Percentiles rank a stretch among this genome's conserved stretches.
Conservation (phyloP, 768 basidiomycete species). For the Leucosporidium scottii region DNA sequence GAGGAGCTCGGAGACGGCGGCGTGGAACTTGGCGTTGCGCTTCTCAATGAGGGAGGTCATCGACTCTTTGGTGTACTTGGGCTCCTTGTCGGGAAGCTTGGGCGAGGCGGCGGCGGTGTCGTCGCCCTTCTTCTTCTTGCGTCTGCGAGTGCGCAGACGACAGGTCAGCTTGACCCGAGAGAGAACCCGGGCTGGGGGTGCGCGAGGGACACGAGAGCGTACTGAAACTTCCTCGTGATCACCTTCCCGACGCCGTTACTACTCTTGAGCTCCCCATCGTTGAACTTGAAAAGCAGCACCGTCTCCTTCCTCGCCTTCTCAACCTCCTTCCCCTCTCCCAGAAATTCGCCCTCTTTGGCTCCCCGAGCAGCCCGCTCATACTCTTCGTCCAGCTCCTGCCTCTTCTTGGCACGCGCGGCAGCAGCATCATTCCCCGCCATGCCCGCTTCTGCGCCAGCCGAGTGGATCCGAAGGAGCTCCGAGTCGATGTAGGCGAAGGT, state of each 20-base stretch:
- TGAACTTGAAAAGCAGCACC: conserved; percentile 52
- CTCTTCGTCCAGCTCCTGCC: conserved; percentile 45
- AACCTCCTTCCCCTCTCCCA: conserved; percentile 12
- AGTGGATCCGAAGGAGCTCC: conserved; percentile 55
- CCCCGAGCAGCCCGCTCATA: conserved; percentile 39
- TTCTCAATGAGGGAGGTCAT: conserved; percentile 62
- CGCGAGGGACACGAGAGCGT: background rate
- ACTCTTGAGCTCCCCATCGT: conserved; percentile 45
- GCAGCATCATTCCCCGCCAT: conserved; percentile 24
- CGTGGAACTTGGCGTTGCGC: conserved; percentile 58
- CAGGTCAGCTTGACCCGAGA: background rate
- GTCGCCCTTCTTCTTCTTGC: conserved; percentile 13
- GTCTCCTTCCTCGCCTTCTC: conserved; percentile 46
- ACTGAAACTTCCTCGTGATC: conserved; percentile 26
- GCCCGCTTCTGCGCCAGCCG: conserved; percentile 38
- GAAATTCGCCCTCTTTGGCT: conserved; percentile 30
- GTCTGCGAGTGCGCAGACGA: background rate
- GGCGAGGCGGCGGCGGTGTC: background rate
- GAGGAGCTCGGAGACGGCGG: conserved; percentile 62
- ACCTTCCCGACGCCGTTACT: conserved; percentile 34
- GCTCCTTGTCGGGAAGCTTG: conserved; percentile 6
- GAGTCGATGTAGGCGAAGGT: conserved; percentile 72
- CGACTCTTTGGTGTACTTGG: conserved; percentile 41
- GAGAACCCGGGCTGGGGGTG: too few relatives aligned
- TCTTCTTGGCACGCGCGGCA: conserved; percentile 31